Conservation (phyloP, 1,284 basidiomycete genomes). For the Boletus subluridellus region DNA sequence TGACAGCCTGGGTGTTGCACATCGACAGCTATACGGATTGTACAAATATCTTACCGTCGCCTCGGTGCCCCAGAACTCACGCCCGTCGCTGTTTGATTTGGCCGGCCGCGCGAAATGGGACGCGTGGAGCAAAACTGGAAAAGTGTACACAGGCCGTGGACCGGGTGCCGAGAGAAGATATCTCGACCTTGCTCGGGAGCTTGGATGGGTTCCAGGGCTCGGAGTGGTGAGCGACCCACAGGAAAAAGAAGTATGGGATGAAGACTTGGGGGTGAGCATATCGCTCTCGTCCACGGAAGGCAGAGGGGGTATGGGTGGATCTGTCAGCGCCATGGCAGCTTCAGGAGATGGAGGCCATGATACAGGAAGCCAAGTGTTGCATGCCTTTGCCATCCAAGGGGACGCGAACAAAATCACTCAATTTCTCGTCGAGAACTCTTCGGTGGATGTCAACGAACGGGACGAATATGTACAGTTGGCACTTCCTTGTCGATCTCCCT, state of each 20-base stretch:
- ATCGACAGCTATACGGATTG: conserved; percentile 77
- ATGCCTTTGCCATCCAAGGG: conserved; percentile 63
- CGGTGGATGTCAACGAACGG: conserved; percentile 41
- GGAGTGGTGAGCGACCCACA: conserved; percentile 7
- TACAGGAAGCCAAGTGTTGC: conserved; percentile 44
- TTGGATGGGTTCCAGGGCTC: conserved; percentile 62
- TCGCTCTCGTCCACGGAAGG: conserved; percentile 32
- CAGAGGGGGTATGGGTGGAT: conserved; percentile 53
- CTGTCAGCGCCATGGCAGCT: conserved; percentile 59
- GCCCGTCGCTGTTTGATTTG: conserved; percentile 81
- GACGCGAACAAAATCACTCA: conserved; percentile 45
- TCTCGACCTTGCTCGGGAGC: conserved; percentile 60
- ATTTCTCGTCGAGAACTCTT: conserved; percentile 44
- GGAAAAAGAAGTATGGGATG: conserved; percentile 39
- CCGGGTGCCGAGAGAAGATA: conserved; percentile 60
- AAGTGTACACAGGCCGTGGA: conserved; percentile 44
- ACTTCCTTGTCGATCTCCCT: background rate
- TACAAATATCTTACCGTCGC: conserved; percentile 75
- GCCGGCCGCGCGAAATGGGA: conserved; percentile 85
- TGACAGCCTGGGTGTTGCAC: conserved; percentile 29
- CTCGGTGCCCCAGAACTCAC: conserved; percentile 49
- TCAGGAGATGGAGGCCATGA: conserved; percentile 35
- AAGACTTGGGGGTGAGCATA: conserved; percentile 33
- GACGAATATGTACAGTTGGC: conserved; percentile 62
- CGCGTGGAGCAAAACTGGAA: conserved; percentile 65